Percentiles rank a stretch among this genome's conserved stretches.
These are phyloP conservation scores for Sphenostylis stenocarpa DNA, from an alignment of 306 rosid species.

Conservation along the genomic window DNA sequence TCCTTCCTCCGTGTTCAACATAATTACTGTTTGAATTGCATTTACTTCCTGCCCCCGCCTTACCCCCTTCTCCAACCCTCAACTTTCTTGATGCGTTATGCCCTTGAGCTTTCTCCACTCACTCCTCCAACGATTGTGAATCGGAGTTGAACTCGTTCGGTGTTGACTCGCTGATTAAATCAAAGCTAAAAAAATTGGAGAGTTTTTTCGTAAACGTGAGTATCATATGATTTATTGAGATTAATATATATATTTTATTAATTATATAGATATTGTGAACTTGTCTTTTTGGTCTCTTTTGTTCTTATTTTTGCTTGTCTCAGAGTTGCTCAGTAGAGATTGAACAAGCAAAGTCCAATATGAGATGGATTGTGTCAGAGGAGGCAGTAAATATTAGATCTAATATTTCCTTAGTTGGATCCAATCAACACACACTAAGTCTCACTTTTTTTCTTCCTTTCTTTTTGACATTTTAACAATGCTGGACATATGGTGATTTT, in stretches of 20 bases:
- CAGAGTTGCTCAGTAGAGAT: conserved; percentile 58
- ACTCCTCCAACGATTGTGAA: conserved; percentile 33
- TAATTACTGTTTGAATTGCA: no score
- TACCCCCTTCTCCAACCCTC: conserved; percentile 22
- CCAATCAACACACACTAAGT: no score
- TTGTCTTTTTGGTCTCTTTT: neutral
- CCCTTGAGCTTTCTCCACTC: conserved; percentile 56
- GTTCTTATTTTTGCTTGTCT: neutral
- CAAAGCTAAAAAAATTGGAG: conserved; percentile 59
- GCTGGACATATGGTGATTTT: no score
- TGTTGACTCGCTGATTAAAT: conserved; percentile 23
- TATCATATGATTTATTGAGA: conserved; percentile 17
- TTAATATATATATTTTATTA: no score
- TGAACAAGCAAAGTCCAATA: conserved; percentile 37
- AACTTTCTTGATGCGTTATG: conserved; percentile 37
- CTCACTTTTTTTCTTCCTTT: no score
- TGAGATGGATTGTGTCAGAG: conserved; percentile 66
- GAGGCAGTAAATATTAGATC: no score
- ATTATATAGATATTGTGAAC: neutral
- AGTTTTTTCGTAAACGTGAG: conserved; percentile 69
- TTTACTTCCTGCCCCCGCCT: neutral
- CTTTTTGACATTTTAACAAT: no score
- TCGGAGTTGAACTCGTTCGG: conserved; percentile 31
- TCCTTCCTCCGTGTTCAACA: no score
- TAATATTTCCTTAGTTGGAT: no score